phyloP scores from a whole-genome alignment of 2,329 filamentous ascomycete genomes.

The Passalora sequoiae region DNA sequence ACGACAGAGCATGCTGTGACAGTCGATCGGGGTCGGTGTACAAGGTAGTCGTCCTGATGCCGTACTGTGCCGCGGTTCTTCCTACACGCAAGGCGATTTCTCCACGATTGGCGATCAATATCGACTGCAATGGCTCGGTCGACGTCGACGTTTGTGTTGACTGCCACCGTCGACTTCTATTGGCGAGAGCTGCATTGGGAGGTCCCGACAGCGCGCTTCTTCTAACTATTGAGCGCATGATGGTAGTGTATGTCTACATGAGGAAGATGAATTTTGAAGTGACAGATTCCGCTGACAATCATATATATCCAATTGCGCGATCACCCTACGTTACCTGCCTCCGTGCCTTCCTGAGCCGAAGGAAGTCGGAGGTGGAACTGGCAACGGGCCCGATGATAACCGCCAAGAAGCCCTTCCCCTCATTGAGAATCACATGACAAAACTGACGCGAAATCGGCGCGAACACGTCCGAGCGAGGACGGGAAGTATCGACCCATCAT shows the following conservation, averaged over 20 bases:
- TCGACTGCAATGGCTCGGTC: slow-evolving; percentile 49
- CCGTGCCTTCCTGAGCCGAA: no score
- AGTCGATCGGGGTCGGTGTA: slow-evolving; percentile 88
- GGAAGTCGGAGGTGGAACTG: no score
- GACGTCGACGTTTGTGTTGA: slow-evolving; percentile 19
- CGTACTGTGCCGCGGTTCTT: slow-evolving; percentile 77
- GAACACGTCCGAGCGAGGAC: no score
- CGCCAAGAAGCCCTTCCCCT: no score
- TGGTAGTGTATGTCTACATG: slow-evolving; percentile 4
- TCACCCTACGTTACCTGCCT: no score
- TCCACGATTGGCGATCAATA: slow-evolving; percentile 93
- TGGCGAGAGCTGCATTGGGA: slow-evolving; percentile 15
- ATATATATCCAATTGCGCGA: no score
- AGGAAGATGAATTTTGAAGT: background rate
- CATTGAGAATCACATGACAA: no score
- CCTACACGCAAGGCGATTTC: slow-evolving; percentile 95
- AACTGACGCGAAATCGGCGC: no score
- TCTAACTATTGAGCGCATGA: slow-evolving; percentile 23
- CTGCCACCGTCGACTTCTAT: slow-evolving; percentile 22
- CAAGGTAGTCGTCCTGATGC: slow-evolving; percentile 87
- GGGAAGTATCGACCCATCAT: no score
- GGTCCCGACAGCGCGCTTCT: slow-evolving; percentile 20
- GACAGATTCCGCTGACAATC: no score
- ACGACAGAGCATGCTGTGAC: slow-evolving; percentile 82
- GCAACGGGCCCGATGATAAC: no score